phyloP scores from a whole-genome alignment of 129 eudicot genomes.

The Lonicera japonica region DNA sequence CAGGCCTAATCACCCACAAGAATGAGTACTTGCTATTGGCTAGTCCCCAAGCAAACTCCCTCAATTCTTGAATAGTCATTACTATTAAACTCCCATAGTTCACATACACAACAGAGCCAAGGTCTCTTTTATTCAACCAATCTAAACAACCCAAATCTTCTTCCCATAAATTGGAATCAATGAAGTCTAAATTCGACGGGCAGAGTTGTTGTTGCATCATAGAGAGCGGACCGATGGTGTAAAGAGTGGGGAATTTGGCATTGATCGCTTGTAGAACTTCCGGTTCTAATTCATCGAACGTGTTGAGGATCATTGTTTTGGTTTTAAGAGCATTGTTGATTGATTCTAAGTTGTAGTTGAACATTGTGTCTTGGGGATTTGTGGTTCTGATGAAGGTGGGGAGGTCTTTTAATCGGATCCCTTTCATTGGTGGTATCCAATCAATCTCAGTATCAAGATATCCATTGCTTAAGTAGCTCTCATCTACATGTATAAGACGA shows the following conservation, averaged over 20 bases:
- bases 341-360: constrained; percentile 12
- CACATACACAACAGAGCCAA: constrained; percentile 21
- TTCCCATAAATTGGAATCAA: constrained; percentile 23
- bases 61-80: constrained; percentile 9
- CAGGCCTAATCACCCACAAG: constrained; percentile 11
- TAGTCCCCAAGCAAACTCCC: constrained; percentile 27
- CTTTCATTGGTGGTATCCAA: constrained; percentile 23
- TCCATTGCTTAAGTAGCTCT: constrained; percentile 21
- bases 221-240: constrained; percentile 26
- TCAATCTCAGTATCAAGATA: constrained; percentile 19
- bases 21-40: constrained; percentile 4
- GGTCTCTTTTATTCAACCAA: constrained; percentile 18
- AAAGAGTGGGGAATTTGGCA: constrained; percentile 10
- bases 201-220: neutral
- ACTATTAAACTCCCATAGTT: constrained; percentile 21
- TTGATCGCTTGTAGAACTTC: constrained; percentile 15
- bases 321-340: constrained; percentile 8
- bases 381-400: constrained; percentile 23
- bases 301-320: constrained; percentile 16
- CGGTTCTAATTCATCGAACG: constrained; percentile 18
- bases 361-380: constrained; percentile 14
- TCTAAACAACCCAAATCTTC: constrained; percentile 19
- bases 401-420: constrained; percentile 19
- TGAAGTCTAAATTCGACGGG: neutral
- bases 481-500: constrained; percentile 8